A percentile compares a stretch with the other conserved stretches of the same genome.
phyloP scores from a whole-genome alignment of 139 green algal genomes.

The Diplosphaera chodatii region DNA sequence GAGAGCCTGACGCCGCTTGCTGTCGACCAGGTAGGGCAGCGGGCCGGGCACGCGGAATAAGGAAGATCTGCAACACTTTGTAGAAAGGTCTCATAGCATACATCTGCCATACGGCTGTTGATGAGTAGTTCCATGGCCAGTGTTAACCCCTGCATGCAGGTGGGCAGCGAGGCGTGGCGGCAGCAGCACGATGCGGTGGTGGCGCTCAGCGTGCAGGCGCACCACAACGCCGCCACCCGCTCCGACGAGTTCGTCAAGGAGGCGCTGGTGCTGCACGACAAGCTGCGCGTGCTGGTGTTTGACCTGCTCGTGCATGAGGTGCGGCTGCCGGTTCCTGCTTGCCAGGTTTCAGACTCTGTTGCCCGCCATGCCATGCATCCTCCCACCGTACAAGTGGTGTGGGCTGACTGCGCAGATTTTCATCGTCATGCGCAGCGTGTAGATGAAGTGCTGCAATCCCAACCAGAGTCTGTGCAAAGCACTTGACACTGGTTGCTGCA shows the following conservation, averaged over 20 bases:
- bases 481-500: too few species aligned
- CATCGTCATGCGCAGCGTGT: not conserved
- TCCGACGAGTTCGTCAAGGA: conserved; percentile 85
- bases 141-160: conserved; percentile 16
- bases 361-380: not conserved
- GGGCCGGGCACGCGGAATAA: not conserved
- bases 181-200: conserved; percentile 53
- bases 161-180: conserved; percentile 48
- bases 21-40: conserved; percentile 41
- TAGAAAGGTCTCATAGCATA: not conserved
- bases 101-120: too few species aligned
- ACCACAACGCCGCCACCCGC: conserved; percentile 66
- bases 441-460: not conserved
- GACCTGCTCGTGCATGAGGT: conserved; percentile 73
- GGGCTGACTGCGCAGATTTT: not conserved
- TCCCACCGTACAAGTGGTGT: not conserved
- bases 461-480: not conserved
- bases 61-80: not conserved
- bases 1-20: conserved; percentile 30
- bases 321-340: not conserved
- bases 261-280: conserved; percentile 63
- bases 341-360: not conserved
- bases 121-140: not conserved
- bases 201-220: conserved; percentile 68
- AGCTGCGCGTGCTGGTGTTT: conserved; percentile 56